Evolutionary conservation across 1,284 basidiomycete genomes (phyloP).

Genomic region (Ceratobasidium sp.): DNA sequence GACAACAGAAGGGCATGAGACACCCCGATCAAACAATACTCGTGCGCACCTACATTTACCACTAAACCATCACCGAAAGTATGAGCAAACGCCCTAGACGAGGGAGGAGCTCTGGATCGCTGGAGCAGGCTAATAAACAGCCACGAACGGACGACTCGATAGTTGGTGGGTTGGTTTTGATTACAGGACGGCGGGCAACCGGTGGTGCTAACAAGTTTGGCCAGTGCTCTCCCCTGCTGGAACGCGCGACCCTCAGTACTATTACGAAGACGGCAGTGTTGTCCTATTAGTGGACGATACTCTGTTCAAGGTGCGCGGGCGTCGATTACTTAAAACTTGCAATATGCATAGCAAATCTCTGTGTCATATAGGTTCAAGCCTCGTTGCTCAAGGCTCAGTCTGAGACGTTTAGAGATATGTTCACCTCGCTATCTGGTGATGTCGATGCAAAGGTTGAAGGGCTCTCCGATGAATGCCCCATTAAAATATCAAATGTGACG

Average conservation of each 20-base stretch:
- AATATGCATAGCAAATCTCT: not conserved
- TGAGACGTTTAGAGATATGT: slow-evolving; percentile 17
- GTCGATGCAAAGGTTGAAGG: not conserved
- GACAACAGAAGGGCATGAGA: too few species aligned
- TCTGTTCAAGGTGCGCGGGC: slow-evolving; percentile 19
- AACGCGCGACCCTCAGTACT: not conserved
- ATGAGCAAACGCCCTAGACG: too few species aligned
- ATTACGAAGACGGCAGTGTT: not conserved
- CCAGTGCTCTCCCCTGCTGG: too few species aligned
- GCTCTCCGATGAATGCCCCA: not conserved
- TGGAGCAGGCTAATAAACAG: too few species aligned
- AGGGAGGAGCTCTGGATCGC: too few species aligned
- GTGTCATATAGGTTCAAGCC: not conserved
- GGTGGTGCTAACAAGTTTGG: too few species aligned
- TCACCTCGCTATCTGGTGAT: not conserved
- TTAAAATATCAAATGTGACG: not conserved
- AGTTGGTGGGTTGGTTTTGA: too few species aligned
- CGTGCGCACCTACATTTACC: too few species aligned
- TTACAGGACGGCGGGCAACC: too few species aligned
- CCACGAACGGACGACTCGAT: too few species aligned
- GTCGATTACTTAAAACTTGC: not conserved
- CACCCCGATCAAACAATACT: too few species aligned
- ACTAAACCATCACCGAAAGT: too few species aligned
- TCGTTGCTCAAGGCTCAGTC: not conserved
- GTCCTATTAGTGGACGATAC: not conserved